Percentiles rank a stretch among this genome's conserved stretches.
phyloP scores from a whole-genome alignment of 2,329 filamentous ascomycete species.

The Immersiporthe knoxdaviesiana region DNA sequence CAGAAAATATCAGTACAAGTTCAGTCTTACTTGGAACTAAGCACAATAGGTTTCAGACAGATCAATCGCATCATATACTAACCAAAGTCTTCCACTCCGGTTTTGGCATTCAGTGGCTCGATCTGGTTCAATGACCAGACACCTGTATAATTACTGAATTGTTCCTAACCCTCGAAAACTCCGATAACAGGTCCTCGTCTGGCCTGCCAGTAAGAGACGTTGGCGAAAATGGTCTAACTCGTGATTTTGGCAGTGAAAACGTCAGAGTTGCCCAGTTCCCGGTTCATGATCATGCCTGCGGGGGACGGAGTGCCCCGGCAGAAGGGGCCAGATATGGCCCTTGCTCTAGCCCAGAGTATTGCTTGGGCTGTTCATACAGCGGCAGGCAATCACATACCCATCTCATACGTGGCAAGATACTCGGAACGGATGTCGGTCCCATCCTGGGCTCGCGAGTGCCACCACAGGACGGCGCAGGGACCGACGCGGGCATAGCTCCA shows the following conservation, averaged over 20 bases:
- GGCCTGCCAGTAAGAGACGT: background rate
- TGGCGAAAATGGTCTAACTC: background rate
- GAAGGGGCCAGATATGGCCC: background rate
- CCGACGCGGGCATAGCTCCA: background rate
- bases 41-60: too few species aligned
- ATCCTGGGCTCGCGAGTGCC: background rate
- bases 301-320: slow-evolving; percentile 1
- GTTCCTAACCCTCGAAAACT: slow-evolving; percentile 1
- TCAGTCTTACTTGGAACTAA: too few species aligned
- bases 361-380: slow-evolving; percentile 3
- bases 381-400: slow-evolving; percentile 1
- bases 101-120: background rate
- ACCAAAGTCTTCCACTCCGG: too few species aligned
- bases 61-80: too few species aligned
- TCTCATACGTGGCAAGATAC: slow-evolving; percentile 2
- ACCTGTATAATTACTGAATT: background rate
- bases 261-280: slow-evolving; percentile 1
- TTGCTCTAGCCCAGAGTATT: slow-evolving; percentile 8
- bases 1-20: too few species aligned
- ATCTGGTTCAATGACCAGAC: slow-evolving; percentile 8
- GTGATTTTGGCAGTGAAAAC: slow-evolving; percentile 8
- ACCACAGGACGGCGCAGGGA: background rate
- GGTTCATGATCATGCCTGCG: slow-evolving; percentile 4
- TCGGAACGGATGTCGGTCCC: background rate
- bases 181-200: slow-evolving; percentile 4